Evolutionary conservation across 345 rosid genomes (phyloP).

Genomic region (Euphorbia pulcherrima): DNA sequence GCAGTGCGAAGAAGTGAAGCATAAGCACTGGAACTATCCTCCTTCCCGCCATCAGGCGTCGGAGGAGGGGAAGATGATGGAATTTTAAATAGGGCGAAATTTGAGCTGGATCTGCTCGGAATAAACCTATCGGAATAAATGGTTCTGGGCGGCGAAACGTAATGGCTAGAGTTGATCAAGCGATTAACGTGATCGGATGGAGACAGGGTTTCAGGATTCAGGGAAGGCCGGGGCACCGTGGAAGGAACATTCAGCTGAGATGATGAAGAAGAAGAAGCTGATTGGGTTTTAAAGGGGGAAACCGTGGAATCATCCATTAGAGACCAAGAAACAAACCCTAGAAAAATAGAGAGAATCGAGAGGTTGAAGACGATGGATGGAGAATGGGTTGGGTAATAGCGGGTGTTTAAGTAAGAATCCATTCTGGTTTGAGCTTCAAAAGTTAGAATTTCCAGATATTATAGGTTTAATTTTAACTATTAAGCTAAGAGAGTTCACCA

Average conservation of each 20-base stretch:
- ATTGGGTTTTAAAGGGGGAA: not conserved
- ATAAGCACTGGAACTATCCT: slow-evolving; percentile 65
- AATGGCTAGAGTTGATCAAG: slow-evolving; percentile 61
- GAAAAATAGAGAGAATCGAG: not conserved
- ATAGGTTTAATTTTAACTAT: too few relatives aligned
- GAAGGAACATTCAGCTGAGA: slow-evolving; percentile 55
- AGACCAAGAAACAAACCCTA: not conserved
- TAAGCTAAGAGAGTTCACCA: too few relatives aligned
- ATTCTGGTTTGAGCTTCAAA: too few relatives aligned
- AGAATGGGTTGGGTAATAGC: not conserved
- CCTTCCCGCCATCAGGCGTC: slow-evolving; percentile 46
- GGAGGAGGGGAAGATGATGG: slow-evolving; percentile 27
- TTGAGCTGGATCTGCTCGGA: slow-evolving; percentile 93
- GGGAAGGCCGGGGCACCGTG: slow-evolving; percentile 43
- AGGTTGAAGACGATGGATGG: slow-evolving; percentile 17
- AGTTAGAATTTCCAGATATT: too few relatives aligned
- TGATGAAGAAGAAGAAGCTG: slow-evolving; percentile 13
- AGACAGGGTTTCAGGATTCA: slow-evolving; percentile 35
- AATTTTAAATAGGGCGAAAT: slow-evolving; percentile 76
- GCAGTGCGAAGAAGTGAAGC: slow-evolving; percentile 57
- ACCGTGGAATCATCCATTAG: slow-evolving; percentile 25
- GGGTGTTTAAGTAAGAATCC: too few relatives aligned
- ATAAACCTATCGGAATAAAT: slow-evolving; percentile 94
- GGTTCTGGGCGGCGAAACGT: slow-evolving; percentile 64
- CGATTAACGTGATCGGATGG: slow-evolving; percentile 57